A percentile compares a stretch with the other conserved stretches of the same genome.
These are phyloP conservation scores for Fusarium sp. DNA, from an alignment of 2,329 filamentous ascomycete genomes.

Conservation along the genomic window DNA sequence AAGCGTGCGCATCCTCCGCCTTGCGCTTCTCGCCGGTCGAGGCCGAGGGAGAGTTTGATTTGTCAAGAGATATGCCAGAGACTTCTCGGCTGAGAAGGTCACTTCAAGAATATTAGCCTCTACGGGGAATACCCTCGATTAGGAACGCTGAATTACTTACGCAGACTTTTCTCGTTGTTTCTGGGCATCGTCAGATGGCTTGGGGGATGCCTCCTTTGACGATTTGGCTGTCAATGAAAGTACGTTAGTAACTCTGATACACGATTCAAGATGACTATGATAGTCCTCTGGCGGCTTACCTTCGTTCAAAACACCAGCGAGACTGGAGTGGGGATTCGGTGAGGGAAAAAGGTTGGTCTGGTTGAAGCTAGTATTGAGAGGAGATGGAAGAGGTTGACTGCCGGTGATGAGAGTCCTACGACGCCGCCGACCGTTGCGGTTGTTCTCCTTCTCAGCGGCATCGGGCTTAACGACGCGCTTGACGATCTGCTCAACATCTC, in stretches of 20 bases:
- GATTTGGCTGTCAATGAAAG: constrained; percentile 51
- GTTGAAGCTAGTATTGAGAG: constrained; percentile 92
- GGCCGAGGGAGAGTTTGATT: constrained; percentile 68
- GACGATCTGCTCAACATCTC: constrained; percentile 98
- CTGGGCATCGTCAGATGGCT: constrained; percentile 74
- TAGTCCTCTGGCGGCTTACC: constrained; percentile 63
- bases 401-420: constrained; percentile 96
- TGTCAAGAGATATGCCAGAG: constrained; percentile 94
- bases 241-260: constrained; percentile 25
- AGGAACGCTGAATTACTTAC: constrained; percentile 67
- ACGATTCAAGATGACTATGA: not conserved
- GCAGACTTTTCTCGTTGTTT: constrained; percentile 93
- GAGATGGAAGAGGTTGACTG: constrained; percentile 95
- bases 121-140: no score
- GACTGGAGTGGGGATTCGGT: constrained; percentile 78
- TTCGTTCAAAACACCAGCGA: constrained; percentile 88
- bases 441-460: constrained; percentile 82
- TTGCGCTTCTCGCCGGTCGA: constrained; percentile 73
- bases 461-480: constrained; percentile 95
- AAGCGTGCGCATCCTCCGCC: constrained; percentile 68
- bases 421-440: constrained; percentile 90
- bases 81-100: constrained; percentile 94
- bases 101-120: constrained; percentile 60
- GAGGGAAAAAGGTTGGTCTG: constrained; percentile 79
- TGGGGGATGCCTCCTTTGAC: constrained; percentile 64